These are phyloP conservation scores for Boletus coccyginus DNA, from an alignment of 768 basidiomycete genomes.

Conservation along the genomic window DNA sequence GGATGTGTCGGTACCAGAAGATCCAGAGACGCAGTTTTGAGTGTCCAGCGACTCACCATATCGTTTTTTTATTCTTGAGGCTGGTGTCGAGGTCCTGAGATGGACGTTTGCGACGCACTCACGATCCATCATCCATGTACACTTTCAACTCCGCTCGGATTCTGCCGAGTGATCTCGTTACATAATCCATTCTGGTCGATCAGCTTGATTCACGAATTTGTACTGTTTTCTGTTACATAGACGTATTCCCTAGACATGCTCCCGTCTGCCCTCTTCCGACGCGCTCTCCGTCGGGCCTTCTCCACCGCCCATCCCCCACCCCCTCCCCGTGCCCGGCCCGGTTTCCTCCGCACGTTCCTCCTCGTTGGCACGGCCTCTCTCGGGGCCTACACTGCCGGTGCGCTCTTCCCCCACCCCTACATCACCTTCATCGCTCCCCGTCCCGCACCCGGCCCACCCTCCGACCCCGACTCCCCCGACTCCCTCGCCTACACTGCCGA, in stretches of 20 bases:
- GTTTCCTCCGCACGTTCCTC: slow-evolving; percentile 14
- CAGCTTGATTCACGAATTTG: too few species aligned
- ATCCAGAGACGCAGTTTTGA: slow-evolving; percentile 32
- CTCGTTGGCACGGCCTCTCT: slow-evolving; percentile 23
- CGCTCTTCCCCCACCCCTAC: slow-evolving; percentile 67
- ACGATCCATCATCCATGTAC: not conserved
- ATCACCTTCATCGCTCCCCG: slow-evolving; percentile 73
- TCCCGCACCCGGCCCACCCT: slow-evolving; percentile 67
- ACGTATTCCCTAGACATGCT: not conserved
- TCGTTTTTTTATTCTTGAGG: slow-evolving; percentile 40
- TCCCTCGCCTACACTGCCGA: slow-evolving; percentile 53
- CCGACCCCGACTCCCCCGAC: slow-evolving; percentile 50
- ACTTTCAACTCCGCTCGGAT: slow-evolving; percentile 24
- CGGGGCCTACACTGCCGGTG: slow-evolving; percentile 48
- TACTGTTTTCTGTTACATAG: too few species aligned
- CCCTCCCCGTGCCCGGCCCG: not conserved
- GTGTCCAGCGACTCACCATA: slow-evolving; percentile 50
- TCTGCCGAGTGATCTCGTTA: not conserved
- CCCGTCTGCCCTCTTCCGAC: slow-evolving; percentile 8
- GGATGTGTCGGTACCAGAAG: slow-evolving; percentile 39
- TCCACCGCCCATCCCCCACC: slow-evolving; percentile 6
- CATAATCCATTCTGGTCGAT: slow-evolving; percentile 7
- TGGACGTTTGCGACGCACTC: not conserved
- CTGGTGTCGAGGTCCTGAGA: slow-evolving; percentile 20
- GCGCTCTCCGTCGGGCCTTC: slow-evolving; percentile 15